A percentile compares a stretch with the other conserved stretches of the same genome.
These are phyloP conservation scores for Naganishia cerealis DNA, from an alignment of 1,284 basidiomycete genomes.

Conservation along the genomic window DNA sequence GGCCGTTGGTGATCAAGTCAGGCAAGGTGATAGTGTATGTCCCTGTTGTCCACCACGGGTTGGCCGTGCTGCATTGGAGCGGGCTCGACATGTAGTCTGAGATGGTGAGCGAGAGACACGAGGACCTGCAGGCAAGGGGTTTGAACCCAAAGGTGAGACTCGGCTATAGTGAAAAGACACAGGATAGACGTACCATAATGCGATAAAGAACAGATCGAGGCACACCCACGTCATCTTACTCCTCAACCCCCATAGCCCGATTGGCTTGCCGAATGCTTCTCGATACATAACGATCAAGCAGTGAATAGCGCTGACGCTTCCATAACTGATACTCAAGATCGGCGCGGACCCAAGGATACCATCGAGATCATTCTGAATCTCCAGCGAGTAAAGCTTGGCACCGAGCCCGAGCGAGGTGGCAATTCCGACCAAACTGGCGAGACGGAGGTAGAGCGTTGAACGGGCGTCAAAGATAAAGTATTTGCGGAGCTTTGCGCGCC, in stretches of 20 bases:
- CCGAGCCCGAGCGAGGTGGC: constrained; percentile 52
- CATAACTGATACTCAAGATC: constrained; percentile 57
- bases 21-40: constrained; percentile 56
- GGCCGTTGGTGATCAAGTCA: constrained; percentile 59
- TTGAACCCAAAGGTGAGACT: neutral
- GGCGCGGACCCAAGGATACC: constrained; percentile 59
- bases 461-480: constrained; percentile 56
- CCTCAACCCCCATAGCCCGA: constrained; percentile 59
- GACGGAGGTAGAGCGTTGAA: constrained; percentile 58
- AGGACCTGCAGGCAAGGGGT: constrained; percentile 48
- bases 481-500: constrained; percentile 46
- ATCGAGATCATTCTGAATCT: constrained; percentile 40
- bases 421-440: constrained; percentile 57
- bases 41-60: constrained; percentile 45
- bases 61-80: constrained; percentile 53
- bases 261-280: constrained; percentile 61
- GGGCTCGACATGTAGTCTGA: constrained; percentile 61
- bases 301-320: constrained; percentile 57
- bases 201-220: constrained; percentile 58
- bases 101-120: constrained; percentile 55
- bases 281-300: constrained; percentile 55
- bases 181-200: constrained; percentile 44
- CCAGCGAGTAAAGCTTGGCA: constrained; percentile 31
- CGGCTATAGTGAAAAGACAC: neutral
- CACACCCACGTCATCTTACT: constrained; percentile 56